Evolutionary conservation across 1,139 yeast species (phyloP).

Genomic region (Diutina sp.): DNA sequence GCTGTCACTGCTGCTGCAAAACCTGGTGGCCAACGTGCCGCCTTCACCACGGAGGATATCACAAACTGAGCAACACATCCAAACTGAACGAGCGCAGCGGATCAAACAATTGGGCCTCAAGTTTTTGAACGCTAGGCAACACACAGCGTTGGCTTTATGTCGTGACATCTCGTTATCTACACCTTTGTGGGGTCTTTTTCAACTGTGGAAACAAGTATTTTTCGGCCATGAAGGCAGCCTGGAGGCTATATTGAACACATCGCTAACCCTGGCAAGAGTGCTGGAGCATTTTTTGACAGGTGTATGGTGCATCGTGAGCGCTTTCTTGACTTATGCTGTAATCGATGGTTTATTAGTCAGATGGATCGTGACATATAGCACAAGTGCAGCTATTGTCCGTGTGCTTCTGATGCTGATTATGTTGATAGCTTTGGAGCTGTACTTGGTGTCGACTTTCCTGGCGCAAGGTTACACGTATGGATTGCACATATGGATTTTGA

Average conservation of each 20-base stretch:
- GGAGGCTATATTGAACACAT: not conserved
- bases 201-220: constrained; percentile 35
- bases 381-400: constrained; percentile 77
- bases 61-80: not conserved
- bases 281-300: constrained; percentile 65
- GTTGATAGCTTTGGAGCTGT: constrained; percentile 57
- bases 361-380: constrained; percentile 86
- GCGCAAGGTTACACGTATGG: constrained; percentile 45
- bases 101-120: constrained; percentile 47
- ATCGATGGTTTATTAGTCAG: constrained; percentile 84
- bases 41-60: not conserved
- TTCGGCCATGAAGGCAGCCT: constrained; percentile 9
- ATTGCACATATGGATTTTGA: constrained; percentile 82
- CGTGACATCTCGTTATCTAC: constrained; percentile 64
- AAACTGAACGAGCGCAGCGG: not conserved
- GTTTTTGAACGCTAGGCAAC: constrained; percentile 64
- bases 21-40: not conserved
- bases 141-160: constrained; percentile 58
- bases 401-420: constrained; percentile 74
- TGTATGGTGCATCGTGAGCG: constrained; percentile 77
- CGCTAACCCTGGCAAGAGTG: constrained; percentile 41
- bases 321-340: constrained; percentile 72
- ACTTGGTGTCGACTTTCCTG: constrained; percentile 45
- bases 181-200: constrained; percentile 42
- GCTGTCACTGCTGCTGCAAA: constrained; percentile 2